Base-by-base conservation (phyloP, 768 basidiomycete species). In the Boletus vermiculosoides region DNA sequence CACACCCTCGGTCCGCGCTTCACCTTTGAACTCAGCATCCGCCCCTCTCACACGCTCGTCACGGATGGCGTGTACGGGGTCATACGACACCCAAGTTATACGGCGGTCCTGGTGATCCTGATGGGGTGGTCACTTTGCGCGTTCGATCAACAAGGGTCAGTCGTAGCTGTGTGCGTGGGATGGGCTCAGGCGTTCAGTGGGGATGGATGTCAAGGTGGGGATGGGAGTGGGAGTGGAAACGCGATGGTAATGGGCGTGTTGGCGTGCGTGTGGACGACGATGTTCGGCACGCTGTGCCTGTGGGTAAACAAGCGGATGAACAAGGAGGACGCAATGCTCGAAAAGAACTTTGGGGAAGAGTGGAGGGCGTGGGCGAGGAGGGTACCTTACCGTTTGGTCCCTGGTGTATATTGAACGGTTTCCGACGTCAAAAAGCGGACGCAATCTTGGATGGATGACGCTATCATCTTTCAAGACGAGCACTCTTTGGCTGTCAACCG, bases 71-170 rank as follows among this genome's bases (percentile, higher is more conserved):
- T 55, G 18, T 74, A 74, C 52, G 11, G 58, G 20, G 16, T 65
- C 50, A 63, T 74, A 8, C 65, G 71, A 9, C 69, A 74, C 54
- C 73, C 73, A 3, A 64, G 63, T 18, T 73, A 74, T 50, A 63
- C 61, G 2, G 71, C 49, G 3, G 3, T 3, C 0, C 0, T 48
- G 2, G 11, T 2, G 20, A 11, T 59, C 13, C 18, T 18, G 12
- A 0, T 52, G 0, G 67, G 67, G 1, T 33, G 40, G 34, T 1
- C 53, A 2, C 12, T 62, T 6, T 62, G 53, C 23, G 16, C 50
- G 23, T 31, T 62, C 10, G 61, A 60, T 25, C 50, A 18, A 5
- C 23, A 23, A 4, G 47, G 56, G 7, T 48, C 45, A 22, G 13
- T 58, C 28, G 37, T 62, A 20, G 25, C 40, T 10, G 46, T 44